These are phyloP conservation scores for Actinomucor elegans DNA, from an alignment of 371 early-diverging fungal genomes.

Conservation along the genomic window DNA sequence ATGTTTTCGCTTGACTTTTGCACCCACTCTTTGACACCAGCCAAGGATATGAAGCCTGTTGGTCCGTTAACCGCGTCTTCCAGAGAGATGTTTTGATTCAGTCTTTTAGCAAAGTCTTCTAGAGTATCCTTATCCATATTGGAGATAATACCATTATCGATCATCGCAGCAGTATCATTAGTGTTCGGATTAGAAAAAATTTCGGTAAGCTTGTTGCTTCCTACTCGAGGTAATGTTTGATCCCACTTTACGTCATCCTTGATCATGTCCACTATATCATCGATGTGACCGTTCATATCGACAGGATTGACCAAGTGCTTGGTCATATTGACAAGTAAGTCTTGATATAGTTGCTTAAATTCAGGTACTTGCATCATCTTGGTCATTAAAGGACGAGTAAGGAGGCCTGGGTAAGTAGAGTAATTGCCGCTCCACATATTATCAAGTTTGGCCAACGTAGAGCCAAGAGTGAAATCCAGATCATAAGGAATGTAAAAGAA, in stretches of 20 bases:
- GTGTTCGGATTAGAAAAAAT: background rate
- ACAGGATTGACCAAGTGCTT: constrained; percentile 22
- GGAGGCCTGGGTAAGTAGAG: constrained; percentile 23
- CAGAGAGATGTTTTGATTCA: constrained; percentile 1
- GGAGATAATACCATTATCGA: background rate
- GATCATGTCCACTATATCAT: constrained; percentile 14
- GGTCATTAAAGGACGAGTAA: constrained; percentile 18
- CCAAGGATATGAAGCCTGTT: constrained; percentile 4
- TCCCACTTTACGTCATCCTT: constrained; percentile 29
- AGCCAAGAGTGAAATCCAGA: constrained; percentile 16
- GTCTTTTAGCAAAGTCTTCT: background rate
- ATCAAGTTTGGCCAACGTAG: background rate
- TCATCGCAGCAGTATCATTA: background rate
- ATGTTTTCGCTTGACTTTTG: constrained; percentile 6
- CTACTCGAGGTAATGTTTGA: constrained; percentile 7
- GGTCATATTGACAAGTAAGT: constrained; percentile 19
- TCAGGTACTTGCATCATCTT: constrained; percentile 21
- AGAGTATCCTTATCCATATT: background rate
- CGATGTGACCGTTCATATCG: constrained; percentile 13
- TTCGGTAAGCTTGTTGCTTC: background rate
- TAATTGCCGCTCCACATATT: constrained; percentile 34
- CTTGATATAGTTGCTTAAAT: constrained; percentile 26
- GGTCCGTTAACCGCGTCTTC: constrained; percentile 11
- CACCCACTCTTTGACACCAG: constrained; percentile 18
- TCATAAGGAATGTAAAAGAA: constrained; percentile 20